Evolutionary conservation across 108 stramenopile genomes (phyloP), one percentile per base, ranked within the genome.

Genomic region (Conticribra weissflogii): DNA sequence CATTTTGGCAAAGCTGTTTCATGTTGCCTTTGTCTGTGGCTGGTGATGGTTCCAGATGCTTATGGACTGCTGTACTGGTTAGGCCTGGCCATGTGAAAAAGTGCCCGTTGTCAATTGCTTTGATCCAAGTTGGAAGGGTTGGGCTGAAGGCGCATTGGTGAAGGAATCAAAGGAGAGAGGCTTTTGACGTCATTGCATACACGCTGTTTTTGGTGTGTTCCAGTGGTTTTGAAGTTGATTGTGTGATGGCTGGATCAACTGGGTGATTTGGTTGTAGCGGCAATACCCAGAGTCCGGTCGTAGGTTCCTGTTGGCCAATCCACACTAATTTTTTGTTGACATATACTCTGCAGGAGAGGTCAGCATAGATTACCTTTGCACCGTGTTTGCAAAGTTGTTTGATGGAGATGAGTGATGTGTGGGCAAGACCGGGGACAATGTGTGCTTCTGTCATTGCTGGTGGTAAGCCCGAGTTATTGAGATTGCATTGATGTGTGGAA

Each of bases 101-200:
- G n/a, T n/a, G n/a, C n/a, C n/a, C n/a, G n/a, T 54, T 59, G 34
- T 59, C 49, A 36, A 60, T 60, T 4, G 57, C 69, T 27, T 30
- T 34, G 23, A 70, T 36, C 12, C 46, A 50, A 12, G 69, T 70
- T 1, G 25, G 51, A 15, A 19, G 1, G 15, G 69, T 57, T 2
- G 69, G 69, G 60, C 58, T 60, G 69, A 70, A 70, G n/a, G 49
- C 46, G 3, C 23, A 59, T 29, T 70, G 69, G 27, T 70, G 69
- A 3, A 70, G 33, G 69, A 49, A 60, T 27, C 60, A 25, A 29
- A 70, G 41, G 5, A 30, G 57, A n/a, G n/a, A n/a, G n/a, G n/a
- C n/a, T n/a, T n/a, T n/a, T n/a, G n/a, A n/a, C n/a, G n/a, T n/a
- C n/a, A n/a, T n/a, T n/a, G n/a, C n/a, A n/a, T n/a, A n/a, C n/a